Base-by-base conservation (phyloP, 2,329 filamentous ascomycete genomes). In the Fusarium haematococcum region DNA sequence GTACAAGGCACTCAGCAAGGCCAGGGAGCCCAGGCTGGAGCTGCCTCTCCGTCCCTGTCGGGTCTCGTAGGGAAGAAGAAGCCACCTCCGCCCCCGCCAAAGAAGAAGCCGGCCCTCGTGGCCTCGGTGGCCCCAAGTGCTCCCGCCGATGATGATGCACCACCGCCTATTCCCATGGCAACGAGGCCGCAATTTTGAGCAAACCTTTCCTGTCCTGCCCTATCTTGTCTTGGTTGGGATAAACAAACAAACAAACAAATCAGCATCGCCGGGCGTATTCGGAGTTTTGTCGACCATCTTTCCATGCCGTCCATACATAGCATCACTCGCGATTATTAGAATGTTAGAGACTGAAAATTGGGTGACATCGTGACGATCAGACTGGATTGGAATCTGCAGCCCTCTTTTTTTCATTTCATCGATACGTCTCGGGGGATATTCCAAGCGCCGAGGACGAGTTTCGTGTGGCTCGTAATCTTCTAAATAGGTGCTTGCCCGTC, bases 111-210 rank as follows among this genome's bases (percentile, higher is more conserved):
- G 3, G 81, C 76, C 9, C 72, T 88, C 52, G 75, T 77, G 6
- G 75, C 69, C 18, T 69, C 69, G 20, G 59, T 62, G 13, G 56
- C 68, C 52, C 43, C 67, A 25, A 56, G 64, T 48, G 54, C 70
- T 10, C 68, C 69, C 9, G 75, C 75, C 8, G 78, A 80, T 43
- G 81, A 79, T 6, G 82, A 80, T 50, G 78, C 73, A 18, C 87
- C 88, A 11, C 89, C 89, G 6, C 88, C 89, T 0, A 82, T 91
- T 48, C 89, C 89, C 16, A 78, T 87, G 80, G 81, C 85, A 60
- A 89, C 88, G 4, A 84, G 85, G 63, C 88, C 88, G 5, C 83
- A 81, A 14, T 88, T 86, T 66, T 87, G 75, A 77, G 33, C 23
- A 16, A 14, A 48, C 30, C 20, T 54, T 13, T 16, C 14, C 14